Base-by-base conservation (phyloP, 805 yeast genomes). In the Kuraishia cidri region DNA sequence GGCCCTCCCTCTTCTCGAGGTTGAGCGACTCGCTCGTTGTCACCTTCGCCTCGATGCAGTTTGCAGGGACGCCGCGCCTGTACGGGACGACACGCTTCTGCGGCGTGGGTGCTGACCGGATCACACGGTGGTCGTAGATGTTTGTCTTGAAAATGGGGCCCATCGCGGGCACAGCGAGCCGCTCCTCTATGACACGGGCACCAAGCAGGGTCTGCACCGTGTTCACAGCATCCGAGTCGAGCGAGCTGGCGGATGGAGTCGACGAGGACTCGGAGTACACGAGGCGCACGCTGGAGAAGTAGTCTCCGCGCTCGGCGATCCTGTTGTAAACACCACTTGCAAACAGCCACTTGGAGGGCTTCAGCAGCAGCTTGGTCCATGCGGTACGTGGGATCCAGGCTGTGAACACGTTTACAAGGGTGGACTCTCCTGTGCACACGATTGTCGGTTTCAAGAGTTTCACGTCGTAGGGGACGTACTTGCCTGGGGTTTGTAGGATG, bases 81-180 rank as follows among this genome's bases (percentile, higher is more conserved):
- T 11, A 19, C 21, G 25, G 28, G 19, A 34, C 13, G 5, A 14
- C 11, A 2, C 16, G 24, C 3, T 14, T 30, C 15, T 12, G 40
- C 19, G 3, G 19, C 24, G 13, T 11, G 26, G 20, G 28, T 17
- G 3, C 23, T 26, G 20, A 25, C 24, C 30, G 14, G 55, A 75
- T 47, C 1, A 68, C 51, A 35, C 92, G 60, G 45, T 74, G 75
- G 39, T 81, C 92, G 39, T 57, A 78, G 25, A 68, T 58, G 45
- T 79, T 82, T 1, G 79, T 73, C 26, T 65, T 61, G 6, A 79
- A 43, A 0, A 80, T 39, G 0, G 87, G 75, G 0, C 88, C 87
- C 30, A 75, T 43, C 1, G 72, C 54, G 18, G 65, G 65, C 24
- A 52, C 50, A 23, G 62, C 49, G 12, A 64, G 64, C 11, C 55